phyloP scores from a whole-genome alignment of 2,329 filamentous ascomycete genomes.

The Fusarium oligoseptatum region DNA sequence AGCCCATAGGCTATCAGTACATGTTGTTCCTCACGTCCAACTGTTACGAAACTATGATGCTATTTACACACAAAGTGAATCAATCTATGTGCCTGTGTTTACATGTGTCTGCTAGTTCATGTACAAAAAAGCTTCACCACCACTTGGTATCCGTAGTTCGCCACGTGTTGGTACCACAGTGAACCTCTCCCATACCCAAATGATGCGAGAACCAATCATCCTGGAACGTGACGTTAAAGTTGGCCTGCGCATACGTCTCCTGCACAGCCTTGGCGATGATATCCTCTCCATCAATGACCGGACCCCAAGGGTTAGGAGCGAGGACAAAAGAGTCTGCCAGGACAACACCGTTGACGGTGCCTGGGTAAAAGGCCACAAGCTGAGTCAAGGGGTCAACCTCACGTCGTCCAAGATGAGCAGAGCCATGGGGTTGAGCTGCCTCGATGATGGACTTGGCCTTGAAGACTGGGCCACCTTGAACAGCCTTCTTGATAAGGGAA shows the following conservation, averaged over 20 bases:
- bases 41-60: not conserved
- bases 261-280: conserved; percentile 39
- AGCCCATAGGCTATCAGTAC: not conserved
- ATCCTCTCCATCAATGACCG: conserved; percentile 43
- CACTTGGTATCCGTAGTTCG: not conserved
- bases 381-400: not conserved
- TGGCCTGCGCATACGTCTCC: conserved; percentile 38
- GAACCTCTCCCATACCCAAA: conserved; percentile 42
- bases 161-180: conserved; percentile 40
- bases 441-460: conserved; percentile 31
- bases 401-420: not conserved
- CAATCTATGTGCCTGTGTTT: not conserved
- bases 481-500: not conserved
- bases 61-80: not conserved
- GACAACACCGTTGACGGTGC: conserved; percentile 41
- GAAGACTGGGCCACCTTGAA: not conserved
- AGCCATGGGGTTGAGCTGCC: conserved; percentile 1
- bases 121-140: conserved; percentile 6
- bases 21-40: not conserved
- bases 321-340: conserved; percentile 27
- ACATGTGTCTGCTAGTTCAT: not conserved
- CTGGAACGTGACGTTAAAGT: conserved; percentile 40
- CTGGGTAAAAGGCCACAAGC: conserved; percentile 26
- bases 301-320: conserved; percentile 46
- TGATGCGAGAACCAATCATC: conserved; percentile 50